Conservation (phyloP, 2,329 filamentous ascomycete genomes). For the Blastomyces gilchristii region DNA sequence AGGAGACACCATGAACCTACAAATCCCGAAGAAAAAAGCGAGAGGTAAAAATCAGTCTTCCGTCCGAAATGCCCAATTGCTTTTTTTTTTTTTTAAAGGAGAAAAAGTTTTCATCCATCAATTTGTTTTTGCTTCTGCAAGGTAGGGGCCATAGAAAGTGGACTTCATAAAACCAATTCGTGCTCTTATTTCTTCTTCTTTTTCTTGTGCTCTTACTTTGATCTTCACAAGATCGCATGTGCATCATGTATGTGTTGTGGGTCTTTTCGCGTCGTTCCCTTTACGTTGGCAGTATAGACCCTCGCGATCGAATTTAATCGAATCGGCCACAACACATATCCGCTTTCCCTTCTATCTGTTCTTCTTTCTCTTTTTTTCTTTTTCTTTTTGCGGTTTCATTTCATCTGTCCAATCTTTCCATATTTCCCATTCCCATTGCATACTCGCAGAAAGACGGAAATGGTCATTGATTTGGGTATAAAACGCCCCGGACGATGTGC, state of each 20-base stretch:
- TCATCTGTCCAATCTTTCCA: not conserved
- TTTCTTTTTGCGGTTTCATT: not conserved
- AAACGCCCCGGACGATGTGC: not conserved
- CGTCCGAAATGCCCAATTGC: slow-evolving; percentile 43
- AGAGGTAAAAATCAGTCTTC: slow-evolving; percentile 53
- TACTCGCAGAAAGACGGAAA: not conserved
- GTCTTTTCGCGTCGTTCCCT: not conserved
- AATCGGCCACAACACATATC: slow-evolving; percentile 5
- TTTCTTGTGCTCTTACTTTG: slow-evolving; percentile 9
- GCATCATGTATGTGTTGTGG: slow-evolving; percentile 7
- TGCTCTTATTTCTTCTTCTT: slow-evolving; percentile 27
- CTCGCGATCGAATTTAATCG: not conserved
- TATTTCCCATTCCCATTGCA: not conserved
- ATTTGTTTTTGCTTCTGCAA: slow-evolving; percentile 12
- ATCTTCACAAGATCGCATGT: not conserved
- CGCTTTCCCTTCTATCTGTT: not conserved
- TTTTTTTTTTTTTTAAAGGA: slow-evolving; percentile 8
- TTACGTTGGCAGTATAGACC: too few relatives aligned
- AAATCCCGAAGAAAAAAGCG: slow-evolving; percentile 24
- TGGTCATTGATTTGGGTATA: not conserved
- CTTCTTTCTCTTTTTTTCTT: not conserved
- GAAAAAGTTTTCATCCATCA: slow-evolving; percentile 9
- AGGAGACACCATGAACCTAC: slow-evolving; percentile 90
- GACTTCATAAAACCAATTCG: slow-evolving; percentile 62
- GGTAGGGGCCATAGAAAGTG: slow-evolving; percentile 45